Conservation (phyloP, 148 eudicot species). For the Gaultheria prostrata region DNA sequence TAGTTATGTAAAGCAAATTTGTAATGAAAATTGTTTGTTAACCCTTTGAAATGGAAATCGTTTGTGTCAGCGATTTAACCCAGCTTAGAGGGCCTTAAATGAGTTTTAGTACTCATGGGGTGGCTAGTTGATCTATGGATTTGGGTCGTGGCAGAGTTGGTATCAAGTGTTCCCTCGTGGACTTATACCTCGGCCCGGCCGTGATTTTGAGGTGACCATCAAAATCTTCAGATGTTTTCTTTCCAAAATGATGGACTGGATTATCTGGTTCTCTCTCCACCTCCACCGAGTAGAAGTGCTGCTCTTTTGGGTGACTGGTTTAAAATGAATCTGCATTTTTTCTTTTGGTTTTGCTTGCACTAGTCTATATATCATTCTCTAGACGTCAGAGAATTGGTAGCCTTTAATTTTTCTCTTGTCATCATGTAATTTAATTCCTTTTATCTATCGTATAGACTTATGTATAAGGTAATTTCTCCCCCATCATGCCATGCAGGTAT, state of each 20-base stretch:
- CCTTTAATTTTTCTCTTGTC: background rate
- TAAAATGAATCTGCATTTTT: background rate
- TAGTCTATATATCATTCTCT: background rate
- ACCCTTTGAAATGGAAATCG: too few species aligned
- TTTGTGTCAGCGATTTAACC: too few species aligned
- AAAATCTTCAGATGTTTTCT: background rate
- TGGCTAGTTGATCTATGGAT: too few species aligned
- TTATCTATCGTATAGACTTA: background rate
- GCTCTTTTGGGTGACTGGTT: conserved; percentile 1
- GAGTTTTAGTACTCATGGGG: too few species aligned
- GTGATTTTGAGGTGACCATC: background rate
- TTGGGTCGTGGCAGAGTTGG: too few species aligned
- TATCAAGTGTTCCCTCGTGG: too few species aligned
- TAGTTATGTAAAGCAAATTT: too few species aligned
- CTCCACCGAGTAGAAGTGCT: background rate
- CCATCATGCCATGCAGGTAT: background rate
- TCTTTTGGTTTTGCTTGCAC: background rate
- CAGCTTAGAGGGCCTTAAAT: too few species aligned
- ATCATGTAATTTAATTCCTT: background rate
- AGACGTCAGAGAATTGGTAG: background rate
- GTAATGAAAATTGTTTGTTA: too few species aligned
- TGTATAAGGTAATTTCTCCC: background rate
- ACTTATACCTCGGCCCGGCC: background rate
- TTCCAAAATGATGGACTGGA: background rate
- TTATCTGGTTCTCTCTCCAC: background rate